Evolutionary conservation across 2,329 filamentous ascomycete genomes (phyloP).

Genomic region (Penicillium hesseltinei): DNA sequence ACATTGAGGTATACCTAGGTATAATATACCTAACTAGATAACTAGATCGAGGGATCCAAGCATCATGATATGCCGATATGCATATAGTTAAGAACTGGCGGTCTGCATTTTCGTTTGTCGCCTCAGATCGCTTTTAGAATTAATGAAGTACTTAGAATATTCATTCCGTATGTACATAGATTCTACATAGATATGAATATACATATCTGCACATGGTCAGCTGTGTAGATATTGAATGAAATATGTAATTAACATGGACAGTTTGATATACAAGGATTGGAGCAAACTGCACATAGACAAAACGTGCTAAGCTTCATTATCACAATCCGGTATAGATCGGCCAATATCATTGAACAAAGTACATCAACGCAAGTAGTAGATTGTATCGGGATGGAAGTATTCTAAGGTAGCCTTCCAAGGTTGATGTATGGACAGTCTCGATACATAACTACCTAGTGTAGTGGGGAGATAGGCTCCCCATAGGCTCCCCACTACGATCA

Average conservation of each 20-base stretch:
- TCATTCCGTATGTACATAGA: background rate
- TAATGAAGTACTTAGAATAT: background rate
- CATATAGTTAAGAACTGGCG: background rate
- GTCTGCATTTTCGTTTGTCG: background rate
- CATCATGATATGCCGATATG: background rate
- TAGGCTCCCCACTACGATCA: no score
- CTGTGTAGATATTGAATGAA: no score
- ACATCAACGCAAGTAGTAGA: background rate
- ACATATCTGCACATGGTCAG: background rate
- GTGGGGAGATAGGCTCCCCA: no score
- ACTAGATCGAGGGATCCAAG: background rate
- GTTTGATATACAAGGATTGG: background rate
- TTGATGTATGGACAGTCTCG: background rate
- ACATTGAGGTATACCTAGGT: no score
- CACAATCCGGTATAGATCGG: background rate
- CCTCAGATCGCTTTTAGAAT: background rate
- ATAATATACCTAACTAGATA: no score
- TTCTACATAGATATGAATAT: background rate
- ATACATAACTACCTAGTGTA: no score
- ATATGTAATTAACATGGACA: background rate
- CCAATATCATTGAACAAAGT: background rate
- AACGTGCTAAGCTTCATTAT: no score
- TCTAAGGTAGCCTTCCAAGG: no score
- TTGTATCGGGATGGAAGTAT: background rate
- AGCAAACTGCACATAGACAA: background rate